These are phyloP conservation scores for Echria macrotheca DNA, from an alignment of 495 filamentous ascomycete species.

Conservation along the genomic window DNA sequence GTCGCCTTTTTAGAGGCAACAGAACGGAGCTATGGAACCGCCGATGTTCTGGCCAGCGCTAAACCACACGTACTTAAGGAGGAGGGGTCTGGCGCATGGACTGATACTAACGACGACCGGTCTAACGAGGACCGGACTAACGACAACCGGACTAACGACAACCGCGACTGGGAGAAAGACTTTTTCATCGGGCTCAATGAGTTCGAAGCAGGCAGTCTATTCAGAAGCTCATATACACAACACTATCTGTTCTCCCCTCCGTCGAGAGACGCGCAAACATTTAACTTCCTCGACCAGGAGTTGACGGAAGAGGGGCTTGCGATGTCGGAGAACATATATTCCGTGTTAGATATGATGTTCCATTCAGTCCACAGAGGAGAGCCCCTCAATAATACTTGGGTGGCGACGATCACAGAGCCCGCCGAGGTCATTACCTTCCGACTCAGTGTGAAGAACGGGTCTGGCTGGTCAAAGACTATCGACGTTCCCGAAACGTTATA, in stretches of 20 bases:
- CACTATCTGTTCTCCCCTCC: too few relatives aligned
- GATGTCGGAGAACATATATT: constrained; percentile 55
- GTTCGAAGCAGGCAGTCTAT: background rate
- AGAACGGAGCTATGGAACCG: constrained; percentile 74
- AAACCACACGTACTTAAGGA: background rate
- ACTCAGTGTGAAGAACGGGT: constrained; percentile 44
- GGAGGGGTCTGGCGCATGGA: too few relatives aligned
- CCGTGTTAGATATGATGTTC: constrained; percentile 62
- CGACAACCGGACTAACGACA: too few relatives aligned
- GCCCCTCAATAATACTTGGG: constrained; percentile 37
- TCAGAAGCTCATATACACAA: too few relatives aligned
- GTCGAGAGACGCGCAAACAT: constrained; percentile 22
- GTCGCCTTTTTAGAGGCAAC: constrained; percentile 81
- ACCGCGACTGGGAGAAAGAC: constrained; percentile 25
- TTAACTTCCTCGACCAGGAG: constrained; percentile 36
- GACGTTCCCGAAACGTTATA: constrained; percentile 69
- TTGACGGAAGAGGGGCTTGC: constrained; percentile 21
- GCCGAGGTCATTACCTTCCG: constrained; percentile 66
- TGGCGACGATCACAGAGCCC: constrained; percentile 47
- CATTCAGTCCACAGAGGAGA: constrained; percentile 46
- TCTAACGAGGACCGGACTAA: too few relatives aligned
- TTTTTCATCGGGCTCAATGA: constrained; percentile 20
- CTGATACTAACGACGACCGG: too few relatives aligned
- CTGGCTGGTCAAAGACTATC: constrained; percentile 40
- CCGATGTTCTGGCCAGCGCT: constrained; percentile 40